Base-by-base conservation (phyloP, 768 basidiomycete species). In the Leccinum longicurvipes region DNA sequence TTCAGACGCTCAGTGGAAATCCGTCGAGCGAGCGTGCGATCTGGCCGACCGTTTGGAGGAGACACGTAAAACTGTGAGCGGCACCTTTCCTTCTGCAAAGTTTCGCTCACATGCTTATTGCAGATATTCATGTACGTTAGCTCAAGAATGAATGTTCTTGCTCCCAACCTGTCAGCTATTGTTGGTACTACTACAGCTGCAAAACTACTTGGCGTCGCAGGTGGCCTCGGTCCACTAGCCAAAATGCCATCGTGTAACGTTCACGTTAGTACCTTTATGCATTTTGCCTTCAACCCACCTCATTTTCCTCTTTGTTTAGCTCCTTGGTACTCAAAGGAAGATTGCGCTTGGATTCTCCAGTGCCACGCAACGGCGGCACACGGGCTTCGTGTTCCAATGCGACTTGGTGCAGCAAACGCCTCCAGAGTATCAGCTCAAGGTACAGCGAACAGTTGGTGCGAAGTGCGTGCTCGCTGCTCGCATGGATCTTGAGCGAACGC, bases 121-220 rank as follows among this genome's bases (percentile, higher is more conserved):
- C 66, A 95, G 90, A 99, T 98, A 65, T 96, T 98, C 76, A 87
- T 91, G 80, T 99, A 98, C 82, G 97, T 99, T 73, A 96, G 95
- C 79, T 96, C 93, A 65, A 84, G 97, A 77, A 98, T 99, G 93
- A 92, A 93, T 76, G 84, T 93, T 55, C 88, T 99, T 68, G 96
- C 97, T 63, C 97, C 97, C 67, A 99, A 99, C 74, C 84, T 99
- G 70, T 96, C 94, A 67, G 89, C 91, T 73, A 97, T 99, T 75
- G 92, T 98, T 76, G 96, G 97, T 73, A 97, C 97, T 56, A 93
- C 91, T 65, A 96, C 94, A 79, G 97, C 97, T 53, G 97, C 97
- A 47, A 99, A 99, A 79, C 76, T 99, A 51, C 85, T 99, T 39
- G 97, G 97, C 69, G 92, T 98, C 51, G 94, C 97, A 39, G 97